These are phyloP conservation scores for Kalanchoe fedtschenkoi DNA, from an alignment of 164 flowering plant species.

Conservation along the genomic window DNA sequence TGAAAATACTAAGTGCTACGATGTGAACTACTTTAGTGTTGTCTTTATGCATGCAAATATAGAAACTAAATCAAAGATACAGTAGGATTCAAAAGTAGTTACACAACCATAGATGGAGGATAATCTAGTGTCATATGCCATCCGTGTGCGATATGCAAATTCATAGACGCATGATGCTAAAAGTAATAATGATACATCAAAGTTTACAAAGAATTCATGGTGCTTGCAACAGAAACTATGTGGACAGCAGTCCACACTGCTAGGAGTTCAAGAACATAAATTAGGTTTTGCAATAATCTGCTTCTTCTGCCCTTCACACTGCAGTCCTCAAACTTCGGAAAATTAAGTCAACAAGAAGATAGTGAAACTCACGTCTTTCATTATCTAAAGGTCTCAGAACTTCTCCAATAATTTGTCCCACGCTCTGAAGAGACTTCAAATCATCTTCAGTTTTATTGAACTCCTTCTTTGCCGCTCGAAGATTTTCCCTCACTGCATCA, in stretches of 20 bases:
- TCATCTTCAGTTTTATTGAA: slow-evolving; percentile 87
- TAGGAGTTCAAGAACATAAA: not conserved
- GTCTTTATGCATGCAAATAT: not conserved
- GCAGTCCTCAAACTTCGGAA: not conserved
- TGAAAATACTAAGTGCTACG: not conserved
- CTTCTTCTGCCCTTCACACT: not conserved
- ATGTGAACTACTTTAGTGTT: not conserved
- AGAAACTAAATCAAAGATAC: not conserved
- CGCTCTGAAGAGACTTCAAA: slow-evolving; percentile 92
- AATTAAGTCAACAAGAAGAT: not conserved
- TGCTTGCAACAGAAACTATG: too few species aligned
- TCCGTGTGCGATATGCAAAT: not conserved
- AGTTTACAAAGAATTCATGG: too few species aligned
- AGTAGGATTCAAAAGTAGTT: not conserved
- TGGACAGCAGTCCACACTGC: too few species aligned
- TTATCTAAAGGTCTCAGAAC: slow-evolving; percentile 90
- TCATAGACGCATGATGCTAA: not conserved
- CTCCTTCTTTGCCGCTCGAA: slow-evolving; percentile 63
- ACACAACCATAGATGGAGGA: not conserved
- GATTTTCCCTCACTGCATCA: slow-evolving; percentile 63
- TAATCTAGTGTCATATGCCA: not conserved
- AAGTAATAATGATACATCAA: too few species aligned
- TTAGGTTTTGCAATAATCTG: not conserved
- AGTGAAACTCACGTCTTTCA: slow-evolving; percentile 58
- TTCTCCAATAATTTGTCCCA: slow-evolving; percentile 95